Evolutionary conservation across 1,284 basidiomycete genomes (phyloP).

Genomic region (Entoloma clypeatum): DNA sequence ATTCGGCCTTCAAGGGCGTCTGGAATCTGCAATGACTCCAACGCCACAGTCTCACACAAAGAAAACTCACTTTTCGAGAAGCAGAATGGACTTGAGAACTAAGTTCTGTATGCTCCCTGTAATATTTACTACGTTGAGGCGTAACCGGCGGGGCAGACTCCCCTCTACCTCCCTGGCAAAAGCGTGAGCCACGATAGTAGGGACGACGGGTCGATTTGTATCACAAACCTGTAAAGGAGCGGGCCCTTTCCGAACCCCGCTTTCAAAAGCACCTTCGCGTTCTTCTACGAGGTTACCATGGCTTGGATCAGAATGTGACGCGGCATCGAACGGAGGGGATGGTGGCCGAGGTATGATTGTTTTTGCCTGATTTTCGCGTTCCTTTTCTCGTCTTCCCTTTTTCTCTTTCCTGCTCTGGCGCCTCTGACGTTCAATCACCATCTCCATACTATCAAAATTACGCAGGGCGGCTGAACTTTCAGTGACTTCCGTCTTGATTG

Average conservation of each 20-base stretch:
- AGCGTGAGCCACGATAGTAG: constrained; percentile 8
- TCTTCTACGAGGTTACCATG: constrained; percentile 49
- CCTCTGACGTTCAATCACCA: constrained; percentile 65
- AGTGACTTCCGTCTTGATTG: constrained; percentile 56
- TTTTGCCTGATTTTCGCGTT: constrained; percentile 35
- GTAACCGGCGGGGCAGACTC: constrained; percentile 39
- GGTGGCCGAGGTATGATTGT: constrained; percentile 30
- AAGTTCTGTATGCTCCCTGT: constrained; percentile 52
- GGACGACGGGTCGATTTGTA: constrained; percentile 29
- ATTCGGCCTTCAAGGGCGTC: constrained; percentile 34
- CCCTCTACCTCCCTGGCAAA: constrained; percentile 23
- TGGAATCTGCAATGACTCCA: constrained; percentile 25
- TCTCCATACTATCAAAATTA: constrained; percentile 66
- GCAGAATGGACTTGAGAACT: constrained; percentile 27
- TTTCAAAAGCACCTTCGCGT: constrained; percentile 44
- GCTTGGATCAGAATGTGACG: constrained; percentile 37
- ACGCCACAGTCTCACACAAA: constrained; percentile 2
- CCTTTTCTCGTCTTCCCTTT: constrained; percentile 42
- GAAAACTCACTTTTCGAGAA: constrained; percentile 29
- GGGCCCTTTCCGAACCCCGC: constrained; percentile 9
- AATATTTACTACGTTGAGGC: constrained; percentile 53
- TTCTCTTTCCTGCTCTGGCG: constrained; percentile 51
- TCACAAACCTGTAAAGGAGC: constrained; percentile 25
- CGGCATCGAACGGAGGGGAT: constrained; percentile 48
- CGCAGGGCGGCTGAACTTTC: constrained; percentile 48